These are phyloP conservation scores for Daldinia sp. DNA, from an alignment of 2,329 filamentous ascomycete species.

Conservation along the genomic window DNA sequence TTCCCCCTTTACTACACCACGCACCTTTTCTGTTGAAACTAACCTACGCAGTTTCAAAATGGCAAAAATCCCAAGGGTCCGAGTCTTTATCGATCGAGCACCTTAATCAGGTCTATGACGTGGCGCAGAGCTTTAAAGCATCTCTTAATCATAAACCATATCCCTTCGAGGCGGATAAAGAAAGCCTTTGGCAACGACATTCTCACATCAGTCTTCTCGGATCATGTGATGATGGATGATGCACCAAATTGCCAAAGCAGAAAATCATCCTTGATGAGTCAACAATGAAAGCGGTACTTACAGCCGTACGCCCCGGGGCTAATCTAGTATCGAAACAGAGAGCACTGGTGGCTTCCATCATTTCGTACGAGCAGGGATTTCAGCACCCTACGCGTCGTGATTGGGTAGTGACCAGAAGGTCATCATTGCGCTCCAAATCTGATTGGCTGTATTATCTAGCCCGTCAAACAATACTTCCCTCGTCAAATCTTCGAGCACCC, in stretches of 20 bases:
- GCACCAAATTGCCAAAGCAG: slow-evolving; percentile 27
- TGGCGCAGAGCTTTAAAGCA: background rate
- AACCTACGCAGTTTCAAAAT: slow-evolving; percentile 25
- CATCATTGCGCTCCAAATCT: slow-evolving; percentile 49
- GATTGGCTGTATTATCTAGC: slow-evolving; percentile 48
- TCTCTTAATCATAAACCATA: background rate
- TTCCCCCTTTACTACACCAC: slow-evolving; percentile 32
- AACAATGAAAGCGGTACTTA: slow-evolving; percentile 34
- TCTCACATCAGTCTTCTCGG: slow-evolving; percentile 33
- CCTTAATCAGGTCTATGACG: background rate
- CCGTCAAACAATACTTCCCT: slow-evolving; percentile 43
- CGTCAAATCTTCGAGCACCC: slow-evolving; percentile 34
- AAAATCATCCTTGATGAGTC: slow-evolving; percentile 40
- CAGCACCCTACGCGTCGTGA: slow-evolving; percentile 48
- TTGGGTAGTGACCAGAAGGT: slow-evolving; percentile 46
- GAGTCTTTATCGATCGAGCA: background rate
- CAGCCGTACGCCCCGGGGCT: slow-evolving; percentile 28
- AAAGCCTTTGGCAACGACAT: slow-evolving; percentile 34
- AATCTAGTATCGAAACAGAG: slow-evolving; percentile 22
- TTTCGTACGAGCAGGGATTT: slow-evolving; percentile 46
- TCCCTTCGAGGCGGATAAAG: slow-evolving; percentile 16
- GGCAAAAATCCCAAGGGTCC: background rate
- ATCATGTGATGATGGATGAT: slow-evolving; percentile 41
- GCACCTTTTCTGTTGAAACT: slow-evolving; percentile 20
- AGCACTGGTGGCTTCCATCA: slow-evolving; percentile 45